phyloP scores from a whole-genome alignment of 345 rosid species.

The Fremontodendron californicum region DNA sequence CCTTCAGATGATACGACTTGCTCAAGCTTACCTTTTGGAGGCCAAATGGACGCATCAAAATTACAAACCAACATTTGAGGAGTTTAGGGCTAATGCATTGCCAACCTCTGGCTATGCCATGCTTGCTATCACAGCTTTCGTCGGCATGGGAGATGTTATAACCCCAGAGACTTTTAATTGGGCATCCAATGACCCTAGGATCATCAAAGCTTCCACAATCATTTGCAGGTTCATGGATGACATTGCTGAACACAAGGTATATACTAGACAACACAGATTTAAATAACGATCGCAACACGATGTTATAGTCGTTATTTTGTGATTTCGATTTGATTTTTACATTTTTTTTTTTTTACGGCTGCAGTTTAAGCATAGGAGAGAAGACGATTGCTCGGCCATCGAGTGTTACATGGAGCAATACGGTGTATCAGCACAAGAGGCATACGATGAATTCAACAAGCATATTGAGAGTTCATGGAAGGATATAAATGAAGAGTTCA shows the following conservation, averaged over 20 bases:
- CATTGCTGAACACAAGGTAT: constrained; percentile 16
- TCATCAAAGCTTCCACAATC: constrained; percentile 12
- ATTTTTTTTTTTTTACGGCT: background rate
- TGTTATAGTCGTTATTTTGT: too few species aligned
- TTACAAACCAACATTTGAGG: constrained; percentile 27
- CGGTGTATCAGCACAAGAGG: background rate
- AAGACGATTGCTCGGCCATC: constrained; percentile 5
- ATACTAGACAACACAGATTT: too few species aligned
- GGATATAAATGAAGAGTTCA: background rate
- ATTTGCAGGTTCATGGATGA: constrained; percentile 36
- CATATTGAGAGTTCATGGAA: constrained; percentile 6
- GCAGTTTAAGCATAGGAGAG: constrained; percentile 8
- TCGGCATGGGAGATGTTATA: constrained; percentile 30
- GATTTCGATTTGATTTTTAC: too few species aligned
- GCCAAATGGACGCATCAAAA: constrained; percentile 28
- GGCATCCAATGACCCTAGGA: constrained; percentile 15
- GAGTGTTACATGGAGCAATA: constrained; percentile 10
- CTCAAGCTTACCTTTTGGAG: constrained; percentile 21
- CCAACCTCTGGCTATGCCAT: constrained; percentile 11
- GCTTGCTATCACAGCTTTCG: constrained; percentile 15
- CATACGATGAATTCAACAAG: background rate
- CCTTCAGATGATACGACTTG: constrained; percentile 26
- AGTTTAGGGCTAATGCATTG: constrained; percentile 25
- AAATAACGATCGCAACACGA: too few species aligned
- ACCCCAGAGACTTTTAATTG: constrained; percentile 25